phyloP scores from a whole-genome alignment of 2,329 filamentous ascomycete species.

The Microcyclospora pomicola region DNA sequence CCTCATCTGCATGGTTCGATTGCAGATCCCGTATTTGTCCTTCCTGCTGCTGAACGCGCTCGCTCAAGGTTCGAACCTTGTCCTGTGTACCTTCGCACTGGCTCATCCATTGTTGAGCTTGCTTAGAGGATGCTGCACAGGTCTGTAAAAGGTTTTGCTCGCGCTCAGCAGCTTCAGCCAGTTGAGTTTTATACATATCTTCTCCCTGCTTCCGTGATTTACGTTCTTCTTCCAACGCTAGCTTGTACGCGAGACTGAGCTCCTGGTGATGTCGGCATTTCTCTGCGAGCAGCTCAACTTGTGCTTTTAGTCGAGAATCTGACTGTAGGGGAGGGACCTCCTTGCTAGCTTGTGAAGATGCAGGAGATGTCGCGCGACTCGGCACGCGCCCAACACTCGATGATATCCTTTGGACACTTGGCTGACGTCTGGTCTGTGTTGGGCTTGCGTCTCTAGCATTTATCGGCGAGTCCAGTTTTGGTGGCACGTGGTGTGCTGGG shows the following conservation, averaged over 20 bases:
- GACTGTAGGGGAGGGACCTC: too few relatives aligned
- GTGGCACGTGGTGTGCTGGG: slow-evolving; percentile 8
- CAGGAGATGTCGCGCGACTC: too few relatives aligned
- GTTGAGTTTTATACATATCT: slow-evolving; percentile 7
- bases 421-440: too few relatives aligned
- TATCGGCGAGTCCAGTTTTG: too few relatives aligned
- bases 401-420: too few relatives aligned
- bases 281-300: slow-evolving; percentile 10
- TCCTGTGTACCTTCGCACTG: background rate
- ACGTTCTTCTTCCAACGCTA: slow-evolving; percentile 15
- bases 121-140: slow-evolving; percentile 12
- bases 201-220: slow-evolving; percentile 11
- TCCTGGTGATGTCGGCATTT: slow-evolving; percentile 16
- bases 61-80: slow-evolving; percentile 3
- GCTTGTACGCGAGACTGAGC: slow-evolving; percentile 13
- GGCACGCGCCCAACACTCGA: too few relatives aligned
- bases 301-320: too few relatives aligned
- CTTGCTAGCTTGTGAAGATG: too few relatives aligned
- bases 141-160: slow-evolving; percentile 13
- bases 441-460: too few relatives aligned
- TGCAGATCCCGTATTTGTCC: slow-evolving; percentile 4
- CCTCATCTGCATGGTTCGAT: slow-evolving; percentile 7
- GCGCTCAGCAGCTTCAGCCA: slow-evolving; percentile 9
- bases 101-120: slow-evolving; percentile 9
- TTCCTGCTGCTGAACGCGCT: slow-evolving; percentile 5